phyloP scores from a whole-genome alignment of 2,329 filamentous ascomycete species.

The Samsoniella hepiali region DNA sequence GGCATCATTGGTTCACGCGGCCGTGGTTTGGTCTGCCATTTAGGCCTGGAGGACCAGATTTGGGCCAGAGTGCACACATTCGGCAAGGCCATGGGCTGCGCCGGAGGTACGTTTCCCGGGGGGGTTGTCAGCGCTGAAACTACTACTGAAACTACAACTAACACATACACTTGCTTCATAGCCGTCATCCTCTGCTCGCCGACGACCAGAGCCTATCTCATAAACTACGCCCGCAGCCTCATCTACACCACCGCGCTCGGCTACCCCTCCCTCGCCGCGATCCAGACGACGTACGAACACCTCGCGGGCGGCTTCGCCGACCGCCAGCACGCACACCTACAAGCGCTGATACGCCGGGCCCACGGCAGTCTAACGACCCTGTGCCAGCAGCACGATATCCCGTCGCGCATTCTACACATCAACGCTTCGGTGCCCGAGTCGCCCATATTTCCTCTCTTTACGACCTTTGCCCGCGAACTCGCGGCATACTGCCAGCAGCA shows the following conservation, averaged over 20 bases:
- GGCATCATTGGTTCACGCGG: slow-evolving; percentile 57
- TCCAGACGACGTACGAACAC: slow-evolving; percentile 55
- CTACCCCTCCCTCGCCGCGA: slow-evolving; percentile 57
- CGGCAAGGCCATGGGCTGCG: slow-evolving; percentile 64
- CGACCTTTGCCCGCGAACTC: slow-evolving; percentile 53
- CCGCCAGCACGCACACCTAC: slow-evolving; percentile 29
- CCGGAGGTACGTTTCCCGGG: slow-evolving; percentile 56
- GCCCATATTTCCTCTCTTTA: slow-evolving; percentile 63
- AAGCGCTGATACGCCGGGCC: slow-evolving; percentile 37
- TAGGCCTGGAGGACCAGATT: slow-evolving; percentile 53
- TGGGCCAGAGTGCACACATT: slow-evolving; percentile 63
- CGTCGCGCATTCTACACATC: slow-evolving; percentile 33
- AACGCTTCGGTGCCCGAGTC: slow-evolving; percentile 43
- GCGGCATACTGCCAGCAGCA: slow-evolving; percentile 57
- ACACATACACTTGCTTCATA: slow-evolving; percentile 14
- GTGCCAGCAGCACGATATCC: slow-evolving; percentile 21
- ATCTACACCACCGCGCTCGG: slow-evolving; percentile 73
- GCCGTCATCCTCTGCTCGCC: slow-evolving; percentile 60
- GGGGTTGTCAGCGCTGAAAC: too few relatives aligned
- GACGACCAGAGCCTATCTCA: slow-evolving; percentile 58
- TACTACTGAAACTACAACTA: background rate
- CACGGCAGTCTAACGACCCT: slow-evolving; percentile 44
- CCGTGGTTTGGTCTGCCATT: slow-evolving; percentile 54
- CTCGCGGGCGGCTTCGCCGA: slow-evolving; percentile 50
- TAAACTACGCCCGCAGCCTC: slow-evolving; percentile 72